Evolutionary conservation across 768 basidiomycete species (phyloP), one percentile per base, ranked within the genome.

Genomic region (Dentipellis fragilis): DNA sequence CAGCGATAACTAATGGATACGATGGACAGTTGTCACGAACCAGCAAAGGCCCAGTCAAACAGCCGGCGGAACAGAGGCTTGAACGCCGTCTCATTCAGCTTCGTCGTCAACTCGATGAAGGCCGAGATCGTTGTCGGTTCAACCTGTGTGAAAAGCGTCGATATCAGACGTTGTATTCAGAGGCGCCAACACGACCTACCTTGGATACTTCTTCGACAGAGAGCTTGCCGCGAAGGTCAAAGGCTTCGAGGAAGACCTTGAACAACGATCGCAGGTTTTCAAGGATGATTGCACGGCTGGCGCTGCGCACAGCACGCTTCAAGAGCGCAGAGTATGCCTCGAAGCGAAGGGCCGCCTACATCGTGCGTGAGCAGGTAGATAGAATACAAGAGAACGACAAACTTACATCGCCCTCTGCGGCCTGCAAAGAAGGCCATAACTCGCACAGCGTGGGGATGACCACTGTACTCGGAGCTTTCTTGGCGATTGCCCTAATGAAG

Each of bases 1-100:
- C 40, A 5, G 35, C 39, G 11, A 36, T 22, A 52, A 36, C 1
- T 17, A 34, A 51, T 23, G 68, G 75, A 35, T 63, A 84, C 83
- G 69, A 22, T 48, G 17, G 4, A 65, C 64, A 29, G 3, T 29
- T 29, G 29, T 29, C n/a, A 77, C 78, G 17, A 21, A 56, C 74
- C 73, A 1, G 76, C 78, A 63, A 93, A 93, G 0, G 93, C 93
- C 96, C 96, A 99, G 66, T 99, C 96, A 64, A 90, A 93, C 56
- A 94, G 69, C 54, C 85, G 84, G 54, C 93, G 83, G 79, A 97
- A 95, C 14, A 97, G 72, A 0, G 95, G 93, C 59, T 83, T 80
- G 82, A 99, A 98, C 0, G 86, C 79, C 0, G 82, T 81, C 62
- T 98, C 96, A 64, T 94, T 96, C 53, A 99, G 75, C 69, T 97